These are phyloP conservation scores for Lyophyllum shimeji DNA, from an alignment of 768 basidiomycete genomes.

Conservation along the genomic window DNA sequence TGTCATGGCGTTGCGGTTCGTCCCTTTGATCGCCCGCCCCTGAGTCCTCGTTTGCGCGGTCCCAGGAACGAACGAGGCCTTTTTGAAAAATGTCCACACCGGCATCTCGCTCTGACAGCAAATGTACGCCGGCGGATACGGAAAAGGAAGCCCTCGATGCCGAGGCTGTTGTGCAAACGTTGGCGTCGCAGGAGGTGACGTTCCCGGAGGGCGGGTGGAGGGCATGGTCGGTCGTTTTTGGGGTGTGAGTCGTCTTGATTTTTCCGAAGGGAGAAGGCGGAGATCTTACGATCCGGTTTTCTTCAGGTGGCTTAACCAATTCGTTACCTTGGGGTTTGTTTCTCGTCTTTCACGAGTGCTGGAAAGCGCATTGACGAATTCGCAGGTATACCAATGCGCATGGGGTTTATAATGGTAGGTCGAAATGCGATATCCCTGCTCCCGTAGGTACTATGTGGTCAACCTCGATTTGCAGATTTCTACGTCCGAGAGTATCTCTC, in stretches of 20 bases:
- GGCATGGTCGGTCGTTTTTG: slow-evolving; percentile 25
- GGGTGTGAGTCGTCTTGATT: slow-evolving; percentile 20
- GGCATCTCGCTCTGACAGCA: neutral
- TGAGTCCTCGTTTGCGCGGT: neutral
- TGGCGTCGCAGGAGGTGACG: neutral
- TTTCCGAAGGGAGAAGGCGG: neutral
- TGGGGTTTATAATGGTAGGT: slow-evolving; percentile 22
- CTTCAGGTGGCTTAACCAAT: slow-evolving; percentile 23
- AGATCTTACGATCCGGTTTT: neutral
- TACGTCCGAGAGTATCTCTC: slow-evolving; percentile 26
- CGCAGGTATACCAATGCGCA: slow-evolving; percentile 22
- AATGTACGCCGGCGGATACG: neutral
- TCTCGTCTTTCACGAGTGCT: neutral
- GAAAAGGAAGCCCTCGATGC: neutral
- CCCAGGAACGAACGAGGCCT: neutral
- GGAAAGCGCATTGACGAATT: neutral
- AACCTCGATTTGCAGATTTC: slow-evolving; percentile 16
- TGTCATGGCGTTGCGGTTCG: neutral
- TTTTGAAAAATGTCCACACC: neutral
- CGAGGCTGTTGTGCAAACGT: neutral
- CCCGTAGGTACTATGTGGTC: neutral
- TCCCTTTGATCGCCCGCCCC: too few species aligned
- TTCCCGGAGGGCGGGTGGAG: slow-evolving; percentile 23
- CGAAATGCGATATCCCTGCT: neutral
- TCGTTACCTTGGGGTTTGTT: slow-evolving; percentile 24